Conservation (phyloP, 352 stramenopile genomes). For the Globisporangium uncinulatum region DNA sequence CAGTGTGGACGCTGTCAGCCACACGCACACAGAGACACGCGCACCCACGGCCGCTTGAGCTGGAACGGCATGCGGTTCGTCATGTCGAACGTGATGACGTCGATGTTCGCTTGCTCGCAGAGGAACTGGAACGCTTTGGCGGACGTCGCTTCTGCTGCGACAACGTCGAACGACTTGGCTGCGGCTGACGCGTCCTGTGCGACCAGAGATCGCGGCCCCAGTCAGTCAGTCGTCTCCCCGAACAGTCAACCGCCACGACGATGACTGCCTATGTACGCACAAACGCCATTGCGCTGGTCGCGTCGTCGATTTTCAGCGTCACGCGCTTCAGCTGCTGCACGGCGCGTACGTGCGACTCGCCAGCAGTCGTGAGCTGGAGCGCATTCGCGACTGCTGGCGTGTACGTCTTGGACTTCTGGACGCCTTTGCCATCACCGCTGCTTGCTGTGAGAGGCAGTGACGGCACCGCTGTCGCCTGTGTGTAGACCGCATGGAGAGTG, state of each 20-base stretch:
- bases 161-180: constrained; percentile 69
- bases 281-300: constrained; percentile 49
- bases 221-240: too few relatives aligned
- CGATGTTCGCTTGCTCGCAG: constrained; percentile 72
- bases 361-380: constrained; percentile 31
- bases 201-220: too few relatives aligned
- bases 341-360: constrained; percentile 3
- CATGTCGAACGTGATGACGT: constrained; percentile 81
- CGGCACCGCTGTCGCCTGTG: constrained; percentile 19
- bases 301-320: constrained; percentile 74
- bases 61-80: constrained; percentile 74
- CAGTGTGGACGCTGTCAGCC: not conserved
- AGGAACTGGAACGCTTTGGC: constrained; percentile 80
- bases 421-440: constrained; percentile 21
- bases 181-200: constrained; percentile 38
- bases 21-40: not conserved
- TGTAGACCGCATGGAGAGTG: not conserved
- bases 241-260: too few relatives aligned
- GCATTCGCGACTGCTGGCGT: constrained; percentile 29
- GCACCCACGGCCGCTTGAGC: constrained; percentile 70
- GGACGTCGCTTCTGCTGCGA: constrained; percentile 60
- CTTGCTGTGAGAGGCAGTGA: constrained; percentile 31
- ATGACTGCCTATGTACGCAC: too few relatives aligned
- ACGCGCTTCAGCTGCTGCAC: constrained; percentile 63
- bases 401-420: constrained; percentile 72